A percentile compares a stretch with the other conserved stretches of the same genome.
Conservation (phyloP, 768 basidiomycete genomes). For the Kwoniella newhampshirensis region DNA sequence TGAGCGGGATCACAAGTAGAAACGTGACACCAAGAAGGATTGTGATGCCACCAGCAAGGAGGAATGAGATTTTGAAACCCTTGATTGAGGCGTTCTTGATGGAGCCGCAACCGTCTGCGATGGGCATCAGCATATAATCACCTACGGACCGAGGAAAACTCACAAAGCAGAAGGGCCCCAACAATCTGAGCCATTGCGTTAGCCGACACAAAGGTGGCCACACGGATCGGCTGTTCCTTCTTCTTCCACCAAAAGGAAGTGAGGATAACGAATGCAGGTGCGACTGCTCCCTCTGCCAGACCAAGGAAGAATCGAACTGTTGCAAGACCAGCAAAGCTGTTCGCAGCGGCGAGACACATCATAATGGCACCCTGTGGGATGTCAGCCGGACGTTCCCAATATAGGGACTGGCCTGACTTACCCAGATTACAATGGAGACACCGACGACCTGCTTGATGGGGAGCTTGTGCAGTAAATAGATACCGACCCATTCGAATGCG, state of each 20-base stretch:
- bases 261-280: slow-evolving; percentile 16
- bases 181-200: slow-evolving; percentile 31
- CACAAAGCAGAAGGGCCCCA: slow-evolving; percentile 30
- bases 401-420: neutral
- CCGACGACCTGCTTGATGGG: slow-evolving; percentile 13
- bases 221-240: slow-evolving; percentile 32
- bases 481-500: slow-evolving; percentile 8
- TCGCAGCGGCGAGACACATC: slow-evolving; percentile 16
- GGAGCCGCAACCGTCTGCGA: slow-evolving; percentile 11
- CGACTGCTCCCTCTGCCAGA: slow-evolving; percentile 13
- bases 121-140: neutral
- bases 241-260: slow-evolving; percentile 31
- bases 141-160: slow-evolving; percentile 9
- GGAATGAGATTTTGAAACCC: slow-evolving; percentile 33
- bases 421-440: neutral
- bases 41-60: slow-evolving; percentile 23
- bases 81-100: slow-evolving; percentile 16
- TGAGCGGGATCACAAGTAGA: slow-evolving; percentile 22
- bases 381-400: neutral
- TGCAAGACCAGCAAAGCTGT: slow-evolving; percentile 5
- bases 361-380: slow-evolving; percentile 7
- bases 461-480: slow-evolving; percentile 18
- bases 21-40: slow-evolving; percentile 29
- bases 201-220: slow-evolving; percentile 28
- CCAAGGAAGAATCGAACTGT: slow-evolving; percentile 13